Conservation (phyloP, 1,284 basidiomycete species). For the Puccinia horiana region DNA sequence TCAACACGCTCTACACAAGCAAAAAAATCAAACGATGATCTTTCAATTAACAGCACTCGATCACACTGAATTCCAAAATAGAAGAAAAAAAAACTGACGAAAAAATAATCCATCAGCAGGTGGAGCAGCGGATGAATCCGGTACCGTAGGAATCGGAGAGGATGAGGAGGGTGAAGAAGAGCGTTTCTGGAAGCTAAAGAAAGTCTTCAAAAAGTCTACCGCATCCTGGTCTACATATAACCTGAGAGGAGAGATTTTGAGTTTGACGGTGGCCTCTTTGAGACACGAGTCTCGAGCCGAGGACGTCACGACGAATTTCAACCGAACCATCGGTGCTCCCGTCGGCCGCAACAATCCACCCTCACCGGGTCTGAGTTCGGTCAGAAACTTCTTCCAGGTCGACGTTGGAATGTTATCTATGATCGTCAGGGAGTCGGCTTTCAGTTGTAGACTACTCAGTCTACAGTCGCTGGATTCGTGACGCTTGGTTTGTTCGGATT, state of each 20-base stretch:
- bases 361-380: slow-evolving; percentile 75
- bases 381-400: slow-evolving; percentile 96
- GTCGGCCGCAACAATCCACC: slow-evolving; percentile 82
- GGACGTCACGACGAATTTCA: slow-evolving; percentile 74
- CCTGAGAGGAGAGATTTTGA: slow-evolving; percentile 82
- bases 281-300: slow-evolving; percentile 69
- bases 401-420: slow-evolving; percentile 97
- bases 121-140: slow-evolving; percentile 55
- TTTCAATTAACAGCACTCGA: background rate
- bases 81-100: slow-evolving; percentile 18
- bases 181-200: slow-evolving; percentile 78
- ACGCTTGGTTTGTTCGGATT: slow-evolving; percentile 51
- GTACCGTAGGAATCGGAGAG: slow-evolving; percentile 53
- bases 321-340: slow-evolving; percentile 85
- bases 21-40: background rate
- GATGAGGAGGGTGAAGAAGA: slow-evolving; percentile 59
- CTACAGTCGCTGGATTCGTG: background rate
- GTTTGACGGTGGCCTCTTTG: slow-evolving; percentile 68
- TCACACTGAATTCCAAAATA: background rate
- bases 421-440: slow-evolving; percentile 68
- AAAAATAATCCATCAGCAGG: slow-evolving; percentile 33
- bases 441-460: slow-evolving; percentile 66
- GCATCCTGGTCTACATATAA: slow-evolving; percentile 98
- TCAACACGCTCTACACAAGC: slow-evolving; percentile 73
- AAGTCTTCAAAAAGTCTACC: slow-evolving; percentile 93